These are phyloP conservation scores for Phaeosphaeria sp. DNA, from an alignment of 2,329 filamentous ascomycete genomes.

Conservation along the genomic window DNA sequence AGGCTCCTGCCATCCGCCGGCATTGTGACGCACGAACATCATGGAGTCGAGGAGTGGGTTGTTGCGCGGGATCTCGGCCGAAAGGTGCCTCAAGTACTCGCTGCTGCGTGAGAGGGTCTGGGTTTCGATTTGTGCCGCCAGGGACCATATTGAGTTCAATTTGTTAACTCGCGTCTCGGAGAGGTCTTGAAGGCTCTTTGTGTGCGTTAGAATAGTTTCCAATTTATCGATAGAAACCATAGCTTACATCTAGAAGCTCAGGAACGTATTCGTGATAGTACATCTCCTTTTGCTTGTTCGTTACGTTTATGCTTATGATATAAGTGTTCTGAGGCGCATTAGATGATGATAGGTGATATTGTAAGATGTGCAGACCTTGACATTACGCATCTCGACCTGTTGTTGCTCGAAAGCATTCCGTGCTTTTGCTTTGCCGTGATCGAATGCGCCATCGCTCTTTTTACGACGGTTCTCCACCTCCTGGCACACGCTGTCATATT, in stretches of 20 bases:
- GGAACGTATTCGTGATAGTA: conserved; percentile 98
- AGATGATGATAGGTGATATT: conserved; percentile 13
- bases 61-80: conserved; percentile 85
- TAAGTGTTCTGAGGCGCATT: conserved; percentile 76
- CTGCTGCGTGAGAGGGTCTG: conserved; percentile 77
- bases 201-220: conserved; percentile 8
- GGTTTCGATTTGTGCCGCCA: conserved; percentile 81
- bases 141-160: conserved; percentile 84
- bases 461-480: conserved; percentile 94
- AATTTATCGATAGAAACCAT: not conserved
- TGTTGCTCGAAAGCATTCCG: conserved; percentile 93
- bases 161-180: conserved; percentile 86
- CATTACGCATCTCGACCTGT: conserved; percentile 92
- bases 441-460: conserved; percentile 92
- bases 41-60: conserved; percentile 89
- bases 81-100: conserved; percentile 73
- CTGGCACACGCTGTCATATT: conserved; percentile 92
- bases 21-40: conserved; percentile 97
- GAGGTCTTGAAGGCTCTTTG: conserved; percentile 81
- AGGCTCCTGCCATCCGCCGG: conserved; percentile 82
- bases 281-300: conserved; percentile 95
- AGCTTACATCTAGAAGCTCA: conserved; percentile 81
- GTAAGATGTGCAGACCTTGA: conserved; percentile 62
- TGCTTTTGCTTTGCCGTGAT: conserved; percentile 84
- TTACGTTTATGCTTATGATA: conserved; percentile 92